Base-by-base conservation (phyloP, 1,139 yeast genomes). In the Yamadazyma atlantica region DNA sequence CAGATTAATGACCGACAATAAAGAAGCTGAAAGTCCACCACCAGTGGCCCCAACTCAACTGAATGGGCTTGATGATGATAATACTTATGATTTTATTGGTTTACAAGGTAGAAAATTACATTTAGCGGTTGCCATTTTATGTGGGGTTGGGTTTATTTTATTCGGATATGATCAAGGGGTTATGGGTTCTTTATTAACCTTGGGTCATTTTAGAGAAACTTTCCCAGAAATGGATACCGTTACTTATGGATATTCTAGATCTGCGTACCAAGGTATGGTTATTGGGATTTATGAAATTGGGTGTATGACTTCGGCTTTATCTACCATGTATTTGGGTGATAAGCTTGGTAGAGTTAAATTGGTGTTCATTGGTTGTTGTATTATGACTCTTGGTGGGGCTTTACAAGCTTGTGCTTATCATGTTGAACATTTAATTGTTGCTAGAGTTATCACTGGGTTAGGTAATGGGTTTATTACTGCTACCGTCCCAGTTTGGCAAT, bases 151-250 rank as follows among this genome's bases (percentile, higher is more conserved):
- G 2, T 62, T 63, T 38, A 44, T 60, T 17, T 50, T 64, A 21
- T 66, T 64, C 36, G 80, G 80, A 10, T 72, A 72, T 46, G 75
- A 72, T 42, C 77, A 75, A 49, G 75, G 78, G 28, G 75, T 74
- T 22, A 67, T 73, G 69, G 75, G 77, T 28, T 58, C 69, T 17
- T 58, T 73, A 33, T 56, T 74, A 36, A 69, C 75, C 0, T 55
- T 71, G 33, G 56, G 56, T 3, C 49, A 64, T 3, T 73, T 73
- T 44, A 49, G 62, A 45, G 50, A 60, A 22, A 58, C 64, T 12
- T 68, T 74, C 51, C 73, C 75, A 0, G 50, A 55, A 24, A 60
- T 66, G 33, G 56, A 64, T 48, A 54, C 63, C 2, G 40, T 32
- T 1, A 44, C 34, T 6, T 41, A 46, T 32, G 55, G 58, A 29